These are phyloP conservation scores for Cladorrhinum samala DNA, from an alignment of 495 filamentous ascomycete genomes.

Conservation along the genomic window DNA sequence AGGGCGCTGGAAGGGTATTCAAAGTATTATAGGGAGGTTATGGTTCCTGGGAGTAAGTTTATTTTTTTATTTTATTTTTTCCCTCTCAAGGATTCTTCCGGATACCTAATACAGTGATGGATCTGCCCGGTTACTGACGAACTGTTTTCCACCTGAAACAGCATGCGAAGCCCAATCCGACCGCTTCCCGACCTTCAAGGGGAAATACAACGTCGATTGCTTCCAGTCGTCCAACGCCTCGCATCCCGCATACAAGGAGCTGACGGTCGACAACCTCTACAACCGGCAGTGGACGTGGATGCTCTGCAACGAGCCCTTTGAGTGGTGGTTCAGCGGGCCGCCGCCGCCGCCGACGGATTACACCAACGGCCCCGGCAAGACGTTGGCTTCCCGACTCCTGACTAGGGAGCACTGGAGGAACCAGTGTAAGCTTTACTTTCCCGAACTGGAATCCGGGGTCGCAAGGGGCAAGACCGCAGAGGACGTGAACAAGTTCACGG, in stretches of 20 bases:
- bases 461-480: constrained; percentile 44
- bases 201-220: constrained; percentile 44
- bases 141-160: no score
- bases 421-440: constrained; percentile 57
- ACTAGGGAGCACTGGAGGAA: constrained; percentile 51
- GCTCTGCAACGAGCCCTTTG: constrained; percentile 58
- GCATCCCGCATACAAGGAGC: constrained; percentile 54
- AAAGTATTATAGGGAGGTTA: constrained; percentile 43
- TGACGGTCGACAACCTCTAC: constrained; percentile 40
- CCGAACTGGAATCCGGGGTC: constrained; percentile 45
- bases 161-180: no score
- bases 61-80: constrained; percentile 1
- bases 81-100: no score
- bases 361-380: constrained; percentile 12
- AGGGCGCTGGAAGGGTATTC: constrained; percentile 31
- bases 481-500: constrained; percentile 54
- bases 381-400: constrained; percentile 53
- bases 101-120: neutral
- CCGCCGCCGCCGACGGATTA: constrained; percentile 25
- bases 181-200: constrained; percentile 43
- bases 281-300: constrained; percentile 62
- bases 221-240: constrained; percentile 52
- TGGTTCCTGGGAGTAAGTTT: constrained; percentile 36
- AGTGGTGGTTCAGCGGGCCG: constrained; percentile 41
- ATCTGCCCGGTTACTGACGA: no score